Evolutionary conservation across 306 rosid genomes (phyloP), one percentile per base, ranked within the genome.

Genomic region (Spatholobus suberectus): DNA sequence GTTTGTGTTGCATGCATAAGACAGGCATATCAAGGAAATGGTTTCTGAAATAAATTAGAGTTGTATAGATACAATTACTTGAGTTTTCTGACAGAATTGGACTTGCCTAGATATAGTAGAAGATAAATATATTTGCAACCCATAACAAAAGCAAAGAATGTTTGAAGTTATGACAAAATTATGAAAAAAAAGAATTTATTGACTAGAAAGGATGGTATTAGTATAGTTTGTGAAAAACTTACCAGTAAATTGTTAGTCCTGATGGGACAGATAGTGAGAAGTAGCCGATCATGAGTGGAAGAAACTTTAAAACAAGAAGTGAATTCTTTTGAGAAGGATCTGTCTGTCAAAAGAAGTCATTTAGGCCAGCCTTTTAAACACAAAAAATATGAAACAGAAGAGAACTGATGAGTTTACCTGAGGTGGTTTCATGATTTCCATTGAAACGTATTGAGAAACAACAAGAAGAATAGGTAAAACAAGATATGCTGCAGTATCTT

Each of bases 401-500:
- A 82, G 68, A 73, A 63, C 41, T 52, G 41, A 66, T 62, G 65
- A 44, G 63, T 83, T 87, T 81, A 96, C 98, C 97, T 96, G 92
- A 61, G 98, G 98, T 35, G 98, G 99, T 90, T 96, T 94, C 99
- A 96, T 96, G 75, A 96, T 75, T 89, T 96, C 99, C 99, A 94
- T 96, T 13, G 99, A 96, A 70, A 96, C 87, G 23, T 75, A 94
- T 76, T 96, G 99, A 86, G 97, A 90, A 82, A 80, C 85, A 75
- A 96, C 83, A 46, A 96, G 98, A 81, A 96, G 99, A 75, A 94
- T 82, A 29, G 99, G 99, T 86, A 96, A 91, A 86, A 94, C 94
- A 74, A 96, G 98, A 87, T 96, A 94, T 73, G 98, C 98, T 51
- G 86, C 93, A 63, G 99, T 94, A 78, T 96, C 97, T 3, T 75